phyloP scores from a whole-genome alignment of 2,329 filamentous ascomycete species.

The Amphichorda felina region DNA sequence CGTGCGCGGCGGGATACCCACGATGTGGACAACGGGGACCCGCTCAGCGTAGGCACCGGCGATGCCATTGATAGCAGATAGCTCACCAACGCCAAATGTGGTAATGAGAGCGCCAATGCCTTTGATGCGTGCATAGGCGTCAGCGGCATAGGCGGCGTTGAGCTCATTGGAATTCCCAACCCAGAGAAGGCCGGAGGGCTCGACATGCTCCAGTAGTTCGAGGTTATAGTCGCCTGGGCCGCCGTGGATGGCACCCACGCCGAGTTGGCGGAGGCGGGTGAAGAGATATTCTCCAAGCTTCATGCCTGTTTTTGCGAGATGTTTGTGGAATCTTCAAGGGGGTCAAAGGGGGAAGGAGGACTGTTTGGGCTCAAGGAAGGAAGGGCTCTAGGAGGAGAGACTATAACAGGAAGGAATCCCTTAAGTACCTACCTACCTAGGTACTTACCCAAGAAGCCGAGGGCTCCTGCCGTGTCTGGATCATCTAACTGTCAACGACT shows the following conservation, averaged over 20 bases:
- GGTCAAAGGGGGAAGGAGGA: too few species aligned
- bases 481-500: too few species aligned
- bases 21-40: conserved; percentile 44
- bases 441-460: too few species aligned
- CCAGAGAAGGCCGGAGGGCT: conserved; percentile 23
- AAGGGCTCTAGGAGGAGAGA: too few species aligned
- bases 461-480: too few species aligned
- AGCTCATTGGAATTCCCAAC: conserved; percentile 47
- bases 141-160: conserved; percentile 44
- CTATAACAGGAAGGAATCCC: neutral
- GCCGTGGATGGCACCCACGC: conserved; percentile 42
- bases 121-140: conserved; percentile 46
- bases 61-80: conserved; percentile 46
- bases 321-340: neutral
- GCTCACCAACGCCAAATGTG: conserved; percentile 47
- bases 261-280: conserved; percentile 43
- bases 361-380: too few species aligned
- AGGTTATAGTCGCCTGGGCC: conserved; percentile 32
- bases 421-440: too few species aligned
- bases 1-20: conserved; percentile 37
- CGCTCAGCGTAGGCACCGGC: conserved; percentile 46
- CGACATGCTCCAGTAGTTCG: conserved; percentile 21
- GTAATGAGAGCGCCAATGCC: conserved; percentile 36
- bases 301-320: neutral
- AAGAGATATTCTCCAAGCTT: conserved; percentile 38